Evolutionary conservation across 192 early-diverging fungal genomes (phyloP).

Genomic region (Blastocladiella britannica): DNA sequence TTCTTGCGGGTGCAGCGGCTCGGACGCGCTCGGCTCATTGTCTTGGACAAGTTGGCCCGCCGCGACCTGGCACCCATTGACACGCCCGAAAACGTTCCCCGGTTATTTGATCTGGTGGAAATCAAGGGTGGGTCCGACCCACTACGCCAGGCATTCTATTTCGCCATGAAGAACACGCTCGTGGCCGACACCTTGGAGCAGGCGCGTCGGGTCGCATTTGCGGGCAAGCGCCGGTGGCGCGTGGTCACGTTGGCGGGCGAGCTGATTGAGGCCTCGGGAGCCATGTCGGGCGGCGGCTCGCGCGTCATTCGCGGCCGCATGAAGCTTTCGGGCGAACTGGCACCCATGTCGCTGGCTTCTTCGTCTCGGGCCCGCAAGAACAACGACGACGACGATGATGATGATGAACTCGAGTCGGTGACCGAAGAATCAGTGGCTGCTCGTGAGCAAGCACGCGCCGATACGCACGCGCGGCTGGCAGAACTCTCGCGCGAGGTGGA

Average conservation of each 20-base stretch:
- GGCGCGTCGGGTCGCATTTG: constrained; percentile 74
- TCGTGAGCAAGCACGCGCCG: constrained; percentile 35
- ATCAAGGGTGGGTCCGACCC: too few relatives aligned
- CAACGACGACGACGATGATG: neutral
- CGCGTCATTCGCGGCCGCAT: constrained; percentile 61
- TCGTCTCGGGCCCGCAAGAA: too few relatives aligned
- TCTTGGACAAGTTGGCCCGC: constrained; percentile 50
- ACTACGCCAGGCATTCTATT: constrained; percentile 59
- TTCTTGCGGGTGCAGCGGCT: constrained; percentile 62
- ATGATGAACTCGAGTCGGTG: constrained; percentile 20
- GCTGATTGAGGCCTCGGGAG: constrained; percentile 73
- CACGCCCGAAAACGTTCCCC: constrained; percentile 58
- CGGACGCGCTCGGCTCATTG: constrained; percentile 66
- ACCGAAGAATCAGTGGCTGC: constrained; percentile 26
- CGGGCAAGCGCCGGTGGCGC: constrained; percentile 51
- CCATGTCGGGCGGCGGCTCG: constrained; percentile 80
- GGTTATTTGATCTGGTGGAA: constrained; percentile 76
- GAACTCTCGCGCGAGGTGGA: constrained; percentile 29
- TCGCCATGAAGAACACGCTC: constrained; percentile 63
- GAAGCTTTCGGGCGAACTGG: constrained; percentile 12
- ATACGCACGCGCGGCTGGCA: constrained; percentile 24
- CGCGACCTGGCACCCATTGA: constrained; percentile 24
- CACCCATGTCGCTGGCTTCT: constrained; percentile 4
- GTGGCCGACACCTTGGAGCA: constrained; percentile 62
- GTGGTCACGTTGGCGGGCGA: constrained; percentile 87